A percentile compares a stretch with the other conserved stretches of the same genome.
These are phyloP conservation scores for Naganishia vishniacii DNA, from an alignment of 768 basidiomycete species.

Conservation along the genomic window DNA sequence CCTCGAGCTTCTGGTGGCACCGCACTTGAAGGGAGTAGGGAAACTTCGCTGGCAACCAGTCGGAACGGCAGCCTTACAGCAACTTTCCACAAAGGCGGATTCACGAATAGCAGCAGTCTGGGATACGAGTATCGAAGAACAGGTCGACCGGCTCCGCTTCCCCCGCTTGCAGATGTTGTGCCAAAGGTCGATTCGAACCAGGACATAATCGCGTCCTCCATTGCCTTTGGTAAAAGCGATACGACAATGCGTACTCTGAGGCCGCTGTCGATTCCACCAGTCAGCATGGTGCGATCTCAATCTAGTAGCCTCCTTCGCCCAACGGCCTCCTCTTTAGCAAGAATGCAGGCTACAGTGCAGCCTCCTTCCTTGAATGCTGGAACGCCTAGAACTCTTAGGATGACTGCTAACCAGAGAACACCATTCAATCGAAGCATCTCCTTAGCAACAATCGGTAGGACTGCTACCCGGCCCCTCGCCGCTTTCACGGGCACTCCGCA, in stretches of 20 bases:
- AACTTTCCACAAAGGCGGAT: not conserved
- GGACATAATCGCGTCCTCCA: not conserved
- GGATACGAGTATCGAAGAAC: not conserved
- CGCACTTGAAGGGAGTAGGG: not conserved
- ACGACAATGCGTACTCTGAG: too few species aligned
- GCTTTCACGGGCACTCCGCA: not conserved
- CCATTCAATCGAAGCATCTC: not conserved
- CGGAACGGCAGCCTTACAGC: not conserved
- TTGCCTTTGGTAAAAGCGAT: not conserved
- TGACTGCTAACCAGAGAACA: not conserved
- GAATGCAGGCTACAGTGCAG: constrained; percentile 14
- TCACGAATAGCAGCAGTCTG: not conserved
- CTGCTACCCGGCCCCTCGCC: not conserved
- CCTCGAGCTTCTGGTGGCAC: not conserved
- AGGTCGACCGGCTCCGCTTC: not conserved
- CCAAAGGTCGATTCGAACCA: not conserved
- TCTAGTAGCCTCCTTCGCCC: constrained; percentile 8
- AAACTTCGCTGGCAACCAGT: not conserved
- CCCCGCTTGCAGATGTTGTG: not conserved
- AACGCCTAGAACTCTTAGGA: not conserved
- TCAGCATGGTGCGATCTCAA: not conserved
- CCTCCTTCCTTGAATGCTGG: not conserved
- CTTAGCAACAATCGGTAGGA: not conserved
- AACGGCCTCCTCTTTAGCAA: constrained; percentile 10
- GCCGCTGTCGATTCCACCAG: not conserved